Conservation (phyloP, 805 yeast genomes). For the Candida montana region DNA sequence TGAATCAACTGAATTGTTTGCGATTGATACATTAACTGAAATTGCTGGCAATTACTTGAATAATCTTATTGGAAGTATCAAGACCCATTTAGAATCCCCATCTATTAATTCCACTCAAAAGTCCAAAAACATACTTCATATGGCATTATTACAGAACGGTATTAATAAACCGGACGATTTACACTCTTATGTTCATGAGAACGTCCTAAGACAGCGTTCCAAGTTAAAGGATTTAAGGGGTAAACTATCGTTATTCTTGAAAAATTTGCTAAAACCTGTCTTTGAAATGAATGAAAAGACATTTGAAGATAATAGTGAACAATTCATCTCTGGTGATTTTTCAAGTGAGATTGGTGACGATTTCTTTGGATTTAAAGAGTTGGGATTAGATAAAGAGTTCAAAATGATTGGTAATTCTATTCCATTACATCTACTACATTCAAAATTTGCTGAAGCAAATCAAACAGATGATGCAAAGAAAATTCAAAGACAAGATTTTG, state of each 20-base stretch:
- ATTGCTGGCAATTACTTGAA: constrained; percentile 76
- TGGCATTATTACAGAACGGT: constrained; percentile 81
- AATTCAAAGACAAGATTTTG: constrained; percentile 60
- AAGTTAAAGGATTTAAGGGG: constrained; percentile 64
- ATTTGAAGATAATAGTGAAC: constrained; percentile 88
- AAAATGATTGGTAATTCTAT: constrained; percentile 79
- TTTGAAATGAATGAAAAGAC: constrained; percentile 66
- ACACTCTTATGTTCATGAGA: constrained; percentile 68
- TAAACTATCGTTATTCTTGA: constrained; percentile 66
- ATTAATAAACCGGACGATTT: constrained; percentile 72
- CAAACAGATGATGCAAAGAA: constrained; percentile 39
- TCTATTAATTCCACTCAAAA: constrained; percentile 29
- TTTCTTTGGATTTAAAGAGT: constrained; percentile 92
- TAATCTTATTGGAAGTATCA: constrained; percentile 67
- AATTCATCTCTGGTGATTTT: constrained; percentile 91
- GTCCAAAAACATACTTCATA: constrained; percentile 45
- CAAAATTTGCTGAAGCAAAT: constrained; percentile 60
- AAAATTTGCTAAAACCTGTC: constrained; percentile 78
- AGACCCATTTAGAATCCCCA: constrained; percentile 62
- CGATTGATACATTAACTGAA: constrained; percentile 75
- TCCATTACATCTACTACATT: constrained; percentile 83
- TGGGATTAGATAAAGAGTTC: constrained; percentile 90
- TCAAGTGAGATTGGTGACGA: constrained; percentile 93
- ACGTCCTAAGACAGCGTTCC: constrained; percentile 58
- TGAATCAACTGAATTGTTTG: constrained; percentile 74